Percentiles rank a stretch among this genome's conserved stretches.
Conservation (phyloP, 2,329 filamentous ascomycete genomes). For the Aspergillus carbonarius region DNA sequence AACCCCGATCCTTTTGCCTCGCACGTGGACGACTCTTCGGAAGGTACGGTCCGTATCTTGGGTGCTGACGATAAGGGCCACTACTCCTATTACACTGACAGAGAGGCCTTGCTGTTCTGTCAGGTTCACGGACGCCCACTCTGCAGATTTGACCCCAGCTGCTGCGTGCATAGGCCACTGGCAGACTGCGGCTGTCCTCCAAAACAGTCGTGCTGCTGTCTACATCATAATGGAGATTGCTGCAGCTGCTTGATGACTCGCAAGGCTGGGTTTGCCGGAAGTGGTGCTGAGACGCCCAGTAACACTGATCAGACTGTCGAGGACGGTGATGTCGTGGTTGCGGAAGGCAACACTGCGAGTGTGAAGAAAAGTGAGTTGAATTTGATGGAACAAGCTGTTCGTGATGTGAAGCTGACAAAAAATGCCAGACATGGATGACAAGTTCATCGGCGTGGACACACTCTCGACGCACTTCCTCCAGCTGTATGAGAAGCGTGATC, state of each 20-base stretch:
- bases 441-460: not conserved
- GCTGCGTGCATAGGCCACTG: slow-evolving; percentile 20
- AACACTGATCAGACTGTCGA: not conserved
- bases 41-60: not conserved
- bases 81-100: not conserved
- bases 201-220: slow-evolving; percentile 21
- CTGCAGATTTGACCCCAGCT: slow-evolving; percentile 16
- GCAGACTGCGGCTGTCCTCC: slow-evolving; percentile 15
- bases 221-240: slow-evolving; percentile 21
- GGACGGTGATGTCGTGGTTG: not conserved
- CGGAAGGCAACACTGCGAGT: not conserved
- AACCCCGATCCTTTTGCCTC: not conserved
- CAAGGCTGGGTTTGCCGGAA: not conserved
- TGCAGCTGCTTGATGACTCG: not conserved
- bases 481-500: slow-evolving; percentile 14
- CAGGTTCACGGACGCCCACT: slow-evolving; percentile 8
- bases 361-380: not conserved
- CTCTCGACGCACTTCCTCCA: slow-evolving; percentile 17
- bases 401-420: not conserved
- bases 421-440: not conserved
- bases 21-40: not conserved
- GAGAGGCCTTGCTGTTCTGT: not conserved
- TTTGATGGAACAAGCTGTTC: not conserved
- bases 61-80: not conserved
- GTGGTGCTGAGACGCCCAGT: not conserved